phyloP scores from a whole-genome alignment of 2,329 filamentous ascomycete genomes.

The Podosphaera xanthii region DNA sequence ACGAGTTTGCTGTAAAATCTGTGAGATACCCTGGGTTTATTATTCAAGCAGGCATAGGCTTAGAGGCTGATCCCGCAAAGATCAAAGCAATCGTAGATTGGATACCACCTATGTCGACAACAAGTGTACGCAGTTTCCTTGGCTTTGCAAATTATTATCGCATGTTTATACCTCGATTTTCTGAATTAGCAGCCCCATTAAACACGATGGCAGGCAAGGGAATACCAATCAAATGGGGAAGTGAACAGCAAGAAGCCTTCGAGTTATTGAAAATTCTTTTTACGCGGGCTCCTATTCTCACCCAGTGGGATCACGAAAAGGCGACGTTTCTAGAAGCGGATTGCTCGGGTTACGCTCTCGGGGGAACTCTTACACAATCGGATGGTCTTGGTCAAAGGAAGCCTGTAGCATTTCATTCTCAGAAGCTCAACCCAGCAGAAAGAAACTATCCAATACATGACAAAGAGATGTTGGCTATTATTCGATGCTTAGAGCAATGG shows the following conservation, averaged over 20 bases:
- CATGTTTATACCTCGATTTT: neutral
- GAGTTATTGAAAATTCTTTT: neutral
- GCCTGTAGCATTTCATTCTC: too few relatives aligned
- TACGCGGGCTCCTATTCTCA: neutral
- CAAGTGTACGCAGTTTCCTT: neutral
- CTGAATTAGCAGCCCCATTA: neutral
- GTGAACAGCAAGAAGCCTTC: neutral
- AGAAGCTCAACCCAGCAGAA: neutral
- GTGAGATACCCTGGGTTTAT: conserved; percentile 1
- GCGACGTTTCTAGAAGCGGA: neutral
- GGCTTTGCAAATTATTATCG: neutral
- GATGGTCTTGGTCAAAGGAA: too few relatives aligned
- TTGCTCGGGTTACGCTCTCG: neutral
- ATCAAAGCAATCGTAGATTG: neutral
- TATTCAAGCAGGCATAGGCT: neutral
- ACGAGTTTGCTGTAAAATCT: neutral
- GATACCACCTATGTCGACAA: neutral
- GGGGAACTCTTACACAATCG: neutral
- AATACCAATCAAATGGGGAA: neutral
- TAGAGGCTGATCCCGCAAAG: neutral
- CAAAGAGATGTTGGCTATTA: neutral
- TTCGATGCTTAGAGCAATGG: neutral
- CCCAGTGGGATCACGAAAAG: neutral
- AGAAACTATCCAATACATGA: neutral
- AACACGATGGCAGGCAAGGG: neutral